A percentile compares a stretch with the other conserved stretches of the same genome.
phyloP scores from a whole-genome alignment of 768 basidiomycete species.

The Psilocybe azurescens region DNA sequence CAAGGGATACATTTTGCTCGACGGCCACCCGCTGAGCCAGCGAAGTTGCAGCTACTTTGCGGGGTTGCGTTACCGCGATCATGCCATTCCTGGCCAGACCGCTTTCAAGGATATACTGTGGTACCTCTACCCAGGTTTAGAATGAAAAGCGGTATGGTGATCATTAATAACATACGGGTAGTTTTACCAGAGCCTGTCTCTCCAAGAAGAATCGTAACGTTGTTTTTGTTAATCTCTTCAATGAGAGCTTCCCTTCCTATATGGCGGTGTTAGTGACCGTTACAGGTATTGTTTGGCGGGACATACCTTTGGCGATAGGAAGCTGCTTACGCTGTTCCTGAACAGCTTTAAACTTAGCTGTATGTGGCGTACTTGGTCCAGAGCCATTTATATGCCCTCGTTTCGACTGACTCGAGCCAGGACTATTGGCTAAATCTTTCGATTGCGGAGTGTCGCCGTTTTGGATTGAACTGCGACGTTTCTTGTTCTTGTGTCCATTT shows the following conservation, averaged over 20 bases:
- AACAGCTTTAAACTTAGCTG: conserved; percentile 37
- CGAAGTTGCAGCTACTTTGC: conserved; percentile 92
- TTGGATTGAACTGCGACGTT: conserved; percentile 31
- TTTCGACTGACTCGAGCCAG: conserved; percentile 18
- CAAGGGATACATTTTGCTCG: conserved; percentile 78
- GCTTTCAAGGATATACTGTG: conserved; percentile 91
- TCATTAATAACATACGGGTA: conserved; percentile 74
- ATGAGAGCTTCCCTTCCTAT: conserved; percentile 79
- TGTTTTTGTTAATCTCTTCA: conserved; percentile 73
- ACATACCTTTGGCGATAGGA: conserved; percentile 79
- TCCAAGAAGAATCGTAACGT: conserved; percentile 88
- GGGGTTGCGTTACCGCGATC: conserved; percentile 94
- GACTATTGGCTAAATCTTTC: conserved; percentile 20
- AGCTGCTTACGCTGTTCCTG: conserved; percentile 73
- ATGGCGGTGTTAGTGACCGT: conserved; percentile 4
- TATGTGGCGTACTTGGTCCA: conserved; percentile 27
- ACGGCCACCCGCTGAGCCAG: conserved; percentile 90
- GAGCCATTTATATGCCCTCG: conserved; percentile 22
- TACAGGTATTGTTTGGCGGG: neutral
- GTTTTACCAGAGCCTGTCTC: conserved; percentile 99
- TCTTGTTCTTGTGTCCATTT: conserved; percentile 37
- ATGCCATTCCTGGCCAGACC: conserved; percentile 72
- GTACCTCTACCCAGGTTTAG: conserved; percentile 70
- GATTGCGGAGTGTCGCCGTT: conserved; percentile 13
- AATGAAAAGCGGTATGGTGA: neutral